Conservation (phyloP, 1,139 yeast genomes). For the Nadsonia starkeyi-henricii region DNA sequence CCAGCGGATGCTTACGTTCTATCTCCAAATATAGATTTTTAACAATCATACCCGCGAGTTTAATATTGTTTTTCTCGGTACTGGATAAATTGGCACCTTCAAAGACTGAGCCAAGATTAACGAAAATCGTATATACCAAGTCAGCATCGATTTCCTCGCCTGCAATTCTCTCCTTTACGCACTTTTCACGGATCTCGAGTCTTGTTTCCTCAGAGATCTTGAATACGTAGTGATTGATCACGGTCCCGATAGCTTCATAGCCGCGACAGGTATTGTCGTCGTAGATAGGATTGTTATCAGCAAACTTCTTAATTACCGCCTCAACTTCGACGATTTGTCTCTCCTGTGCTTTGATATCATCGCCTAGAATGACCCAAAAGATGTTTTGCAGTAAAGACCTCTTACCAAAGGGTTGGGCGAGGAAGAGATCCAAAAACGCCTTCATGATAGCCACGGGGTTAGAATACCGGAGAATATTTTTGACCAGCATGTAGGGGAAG, state of each 20-base stretch:
- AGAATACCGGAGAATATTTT: constrained; percentile 62
- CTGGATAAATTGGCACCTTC: not conserved
- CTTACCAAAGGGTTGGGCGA: constrained; percentile 65
- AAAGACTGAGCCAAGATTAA: not conserved
- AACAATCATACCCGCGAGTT: not conserved
- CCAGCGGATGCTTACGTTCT: no score
- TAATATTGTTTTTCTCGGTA: not conserved
- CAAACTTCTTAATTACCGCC: constrained; percentile 8
- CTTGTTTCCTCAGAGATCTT: not conserved
- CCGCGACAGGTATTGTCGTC: not conserved
- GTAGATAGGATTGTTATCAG: not conserved
- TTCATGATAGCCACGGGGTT: constrained; percentile 79
- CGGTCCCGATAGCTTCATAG: not conserved
- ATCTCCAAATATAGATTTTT: not conserved
- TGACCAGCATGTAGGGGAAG: constrained; percentile 65
- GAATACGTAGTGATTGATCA: not conserved
- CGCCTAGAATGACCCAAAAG: constrained; percentile 60
- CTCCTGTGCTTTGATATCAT: constrained; percentile 59
- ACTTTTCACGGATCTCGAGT: not conserved
- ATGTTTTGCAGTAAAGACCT: constrained; percentile 58
- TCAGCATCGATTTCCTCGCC: not conserved
- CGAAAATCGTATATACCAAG: not conserved
- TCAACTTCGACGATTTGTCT: constrained; percentile 39
- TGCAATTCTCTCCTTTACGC: not conserved
- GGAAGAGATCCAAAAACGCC: constrained; percentile 58